Conservation (phyloP, 139 green algal species). For the Micractinium conductrix region DNA sequence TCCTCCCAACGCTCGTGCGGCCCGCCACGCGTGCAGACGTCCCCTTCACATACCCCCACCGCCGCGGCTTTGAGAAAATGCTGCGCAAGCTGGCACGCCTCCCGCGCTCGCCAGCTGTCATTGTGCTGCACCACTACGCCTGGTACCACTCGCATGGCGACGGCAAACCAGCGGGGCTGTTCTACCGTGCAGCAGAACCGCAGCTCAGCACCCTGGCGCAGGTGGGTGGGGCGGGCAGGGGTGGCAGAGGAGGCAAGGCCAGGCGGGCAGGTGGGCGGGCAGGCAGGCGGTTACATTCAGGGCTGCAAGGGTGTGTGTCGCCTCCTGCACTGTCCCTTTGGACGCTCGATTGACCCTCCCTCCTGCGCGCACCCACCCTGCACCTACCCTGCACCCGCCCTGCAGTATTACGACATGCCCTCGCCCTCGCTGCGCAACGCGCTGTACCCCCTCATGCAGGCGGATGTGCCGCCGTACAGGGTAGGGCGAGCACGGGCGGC, state of each 20-base stretch:
- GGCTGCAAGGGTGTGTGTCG: background rate
- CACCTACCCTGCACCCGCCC: too few species aligned
- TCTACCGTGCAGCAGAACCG: background rate
- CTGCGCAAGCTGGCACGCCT: conserved; percentile 17
- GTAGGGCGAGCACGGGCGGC: too few species aligned
- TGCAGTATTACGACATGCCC: conserved; percentile 32
- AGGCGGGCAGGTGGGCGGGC: too few species aligned
- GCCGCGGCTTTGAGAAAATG: conserved; percentile 22
- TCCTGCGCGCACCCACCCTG: too few species aligned
- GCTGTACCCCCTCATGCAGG: conserved; percentile 6
- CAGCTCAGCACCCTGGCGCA: conserved; percentile 13
- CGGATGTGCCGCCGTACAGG: conserved; percentile 10
- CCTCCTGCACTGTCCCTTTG: background rate
- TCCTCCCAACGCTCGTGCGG: too few species aligned
- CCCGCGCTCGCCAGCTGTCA: background rate
- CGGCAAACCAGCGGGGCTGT: background rate
- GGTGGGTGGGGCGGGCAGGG: background rate
- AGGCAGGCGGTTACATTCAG: background rate
- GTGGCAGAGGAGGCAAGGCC: too few species aligned
- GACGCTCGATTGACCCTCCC: background rate
- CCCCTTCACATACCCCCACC: background rate
- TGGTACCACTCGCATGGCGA: background rate
- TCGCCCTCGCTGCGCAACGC: conserved; percentile 2
- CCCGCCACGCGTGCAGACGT: too few species aligned
- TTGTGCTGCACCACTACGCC: conserved; percentile 29